Evolutionary conservation across 192 early-diverging fungal species (phyloP).

Genomic region (Coemansia sp.): DNA sequence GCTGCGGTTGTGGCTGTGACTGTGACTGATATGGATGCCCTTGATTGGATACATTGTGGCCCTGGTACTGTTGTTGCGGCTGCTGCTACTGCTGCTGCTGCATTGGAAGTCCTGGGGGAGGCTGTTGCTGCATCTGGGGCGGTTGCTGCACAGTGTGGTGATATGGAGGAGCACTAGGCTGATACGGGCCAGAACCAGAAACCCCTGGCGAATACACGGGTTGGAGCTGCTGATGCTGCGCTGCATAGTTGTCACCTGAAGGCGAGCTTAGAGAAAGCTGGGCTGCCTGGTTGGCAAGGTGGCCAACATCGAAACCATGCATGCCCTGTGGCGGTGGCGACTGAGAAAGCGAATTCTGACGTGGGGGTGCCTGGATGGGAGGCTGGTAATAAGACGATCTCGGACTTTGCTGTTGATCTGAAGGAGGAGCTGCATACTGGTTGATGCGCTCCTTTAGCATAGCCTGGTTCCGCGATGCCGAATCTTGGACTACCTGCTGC

Average conservation of each 20-base stretch:
- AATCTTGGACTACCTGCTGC: constrained; percentile 51
- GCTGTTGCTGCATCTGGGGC: constrained; percentile 15
- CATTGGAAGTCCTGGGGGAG: constrained; percentile 7
- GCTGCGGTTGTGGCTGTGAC: constrained; percentile 8
- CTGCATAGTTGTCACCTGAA: background rate
- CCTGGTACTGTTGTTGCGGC: constrained; percentile 17
- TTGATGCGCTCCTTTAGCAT: constrained; percentile 62
- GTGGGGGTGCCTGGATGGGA: background rate
- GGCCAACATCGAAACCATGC: constrained; percentile 39
- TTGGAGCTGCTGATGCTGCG: constrained; percentile 23
- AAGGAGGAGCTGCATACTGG: constrained; percentile 34
- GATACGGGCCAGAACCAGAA: constrained; percentile 29
- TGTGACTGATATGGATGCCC: constrained; percentile 11
- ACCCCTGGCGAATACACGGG: constrained; percentile 19
- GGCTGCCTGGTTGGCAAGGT: constrained; percentile 42
- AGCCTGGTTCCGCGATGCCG: constrained; percentile 59
- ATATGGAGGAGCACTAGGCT: constrained; percentile 39
- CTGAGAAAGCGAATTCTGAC: constrained; percentile 8
- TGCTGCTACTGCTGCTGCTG: constrained; percentile 32
- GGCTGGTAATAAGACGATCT: constrained; percentile 6
- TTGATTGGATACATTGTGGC: background rate
- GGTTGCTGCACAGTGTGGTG: constrained; percentile 12
- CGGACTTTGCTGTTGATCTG: constrained; percentile 11
- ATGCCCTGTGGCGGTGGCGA: constrained; percentile 20
- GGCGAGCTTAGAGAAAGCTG: constrained; percentile 42